phyloP scores from a whole-genome alignment of 2,329 filamentous ascomycete species.

The Cladophialophora psammophila region DNA sequence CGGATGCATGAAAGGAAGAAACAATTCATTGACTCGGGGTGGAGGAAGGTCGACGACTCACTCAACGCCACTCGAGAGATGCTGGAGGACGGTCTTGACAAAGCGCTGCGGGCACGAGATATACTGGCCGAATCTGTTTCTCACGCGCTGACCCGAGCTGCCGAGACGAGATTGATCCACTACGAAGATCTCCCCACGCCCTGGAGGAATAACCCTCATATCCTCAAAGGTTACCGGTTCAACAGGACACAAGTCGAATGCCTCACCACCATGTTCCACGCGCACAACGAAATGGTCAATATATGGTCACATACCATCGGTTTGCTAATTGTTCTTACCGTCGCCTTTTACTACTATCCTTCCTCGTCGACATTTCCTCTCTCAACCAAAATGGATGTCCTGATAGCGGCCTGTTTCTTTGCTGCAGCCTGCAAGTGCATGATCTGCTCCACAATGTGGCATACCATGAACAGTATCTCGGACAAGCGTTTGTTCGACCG shows the following conservation, averaged over 20 bases:
- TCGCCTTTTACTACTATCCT: conserved; percentile 97
- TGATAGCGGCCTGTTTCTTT: conserved; percentile 94
- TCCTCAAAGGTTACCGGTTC: conserved; percentile 90
- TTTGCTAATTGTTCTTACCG: conserved; percentile 81
- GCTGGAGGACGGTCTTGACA: conserved; percentile 80
- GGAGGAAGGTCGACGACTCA: conserved; percentile 80
- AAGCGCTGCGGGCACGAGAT: conserved; percentile 81
- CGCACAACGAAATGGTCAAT: conserved; percentile 95
- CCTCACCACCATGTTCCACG: conserved; percentile 78
- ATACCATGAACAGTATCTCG: conserved; percentile 97
- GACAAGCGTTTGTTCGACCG: conserved; percentile 88
- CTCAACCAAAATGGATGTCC: conserved; percentile 85
- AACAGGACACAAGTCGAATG: conserved; percentile 90
- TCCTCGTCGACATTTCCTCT: conserved; percentile 83
- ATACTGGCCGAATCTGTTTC: conserved; percentile 85
- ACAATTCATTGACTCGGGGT: conserved; percentile 79
- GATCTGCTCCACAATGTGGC: conserved; percentile 94
- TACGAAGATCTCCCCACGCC: conserved; percentile 91
- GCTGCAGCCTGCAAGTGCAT: conserved; percentile 94
- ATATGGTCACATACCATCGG: conserved; percentile 97
- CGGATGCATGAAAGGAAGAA: conserved; percentile 80
- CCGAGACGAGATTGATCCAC: conserved; percentile 80
- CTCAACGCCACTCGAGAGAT: conserved; percentile 76
- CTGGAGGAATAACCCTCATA: conserved; percentile 95
- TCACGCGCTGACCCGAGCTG: conserved; percentile 74